Percentiles rank a stretch among this genome's conserved stretches.
Evolutionary conservation across 805 yeast genomes (phyloP).

Genomic region (Candida ficus): DNA sequence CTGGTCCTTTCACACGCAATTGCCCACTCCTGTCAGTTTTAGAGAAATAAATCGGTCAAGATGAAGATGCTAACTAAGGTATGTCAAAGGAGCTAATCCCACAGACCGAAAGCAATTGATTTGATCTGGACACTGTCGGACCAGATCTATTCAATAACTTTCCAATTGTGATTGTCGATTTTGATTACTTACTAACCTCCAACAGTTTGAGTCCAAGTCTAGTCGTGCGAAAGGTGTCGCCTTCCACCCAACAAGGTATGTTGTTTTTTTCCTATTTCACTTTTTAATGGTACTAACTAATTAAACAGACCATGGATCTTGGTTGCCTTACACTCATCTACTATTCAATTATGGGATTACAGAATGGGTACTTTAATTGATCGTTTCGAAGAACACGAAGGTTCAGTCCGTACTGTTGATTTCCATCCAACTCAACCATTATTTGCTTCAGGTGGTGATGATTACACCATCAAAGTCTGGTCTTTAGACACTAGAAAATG

Average conservation of each 20-base stretch:
- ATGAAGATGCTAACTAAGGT: constrained; percentile 84
- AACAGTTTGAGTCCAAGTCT: constrained; percentile 90
- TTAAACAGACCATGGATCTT: constrained; percentile 81
- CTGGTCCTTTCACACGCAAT: background rate
- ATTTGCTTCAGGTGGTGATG: constrained; percentile 97
- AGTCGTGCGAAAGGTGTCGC: constrained; percentile 98
- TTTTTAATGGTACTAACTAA: constrained; percentile 13
- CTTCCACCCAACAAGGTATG: constrained; percentile 78
- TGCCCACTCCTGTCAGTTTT: background rate
- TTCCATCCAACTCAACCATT: constrained; percentile 98
- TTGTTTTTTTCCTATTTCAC: background rate
- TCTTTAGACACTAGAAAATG: constrained; percentile 87
- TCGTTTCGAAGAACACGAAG: constrained; percentile 96
- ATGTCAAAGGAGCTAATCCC: constrained; percentile 22
- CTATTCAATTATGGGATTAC: constrained; percentile 99
- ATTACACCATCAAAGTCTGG: constrained; percentile 94
- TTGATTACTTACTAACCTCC: constrained; percentile 16
- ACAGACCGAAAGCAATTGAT: background rate
- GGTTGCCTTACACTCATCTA: constrained; percentile 92
- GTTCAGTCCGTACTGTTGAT: constrained; percentile 93
- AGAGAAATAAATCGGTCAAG: constrained; percentile 26
- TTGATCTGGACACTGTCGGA: background rate
- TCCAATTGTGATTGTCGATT: no score
- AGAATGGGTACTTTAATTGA: constrained; percentile 98
- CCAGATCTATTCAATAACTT: no score